These are phyloP conservation scores for Erucastrum elatum DNA, from an alignment of 345 rosid genomes.

Conservation along the genomic window DNA sequence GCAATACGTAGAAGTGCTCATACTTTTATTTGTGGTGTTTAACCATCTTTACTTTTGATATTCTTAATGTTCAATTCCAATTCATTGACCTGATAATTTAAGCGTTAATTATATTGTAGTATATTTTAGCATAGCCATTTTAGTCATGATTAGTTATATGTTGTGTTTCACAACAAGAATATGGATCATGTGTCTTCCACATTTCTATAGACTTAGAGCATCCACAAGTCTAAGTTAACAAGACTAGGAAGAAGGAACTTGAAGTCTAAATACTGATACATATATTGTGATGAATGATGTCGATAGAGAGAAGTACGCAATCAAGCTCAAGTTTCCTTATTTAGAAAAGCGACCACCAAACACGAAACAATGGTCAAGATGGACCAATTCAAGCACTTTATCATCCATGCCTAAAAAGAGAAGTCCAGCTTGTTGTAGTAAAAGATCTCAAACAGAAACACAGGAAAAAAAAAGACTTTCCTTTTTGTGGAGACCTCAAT, in stretches of 20 bases:
- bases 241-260: too few relatives aligned
- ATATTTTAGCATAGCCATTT: background rate
- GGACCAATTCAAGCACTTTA: background rate
- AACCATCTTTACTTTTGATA: too few relatives aligned
- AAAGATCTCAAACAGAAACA: background rate
- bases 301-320: background rate
- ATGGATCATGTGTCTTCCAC: background rate
- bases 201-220: background rate
- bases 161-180: too few relatives aligned
- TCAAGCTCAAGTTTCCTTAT: background rate
- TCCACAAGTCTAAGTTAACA: too few relatives aligned
- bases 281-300: background rate
- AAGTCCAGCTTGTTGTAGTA: background rate
- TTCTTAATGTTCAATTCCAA: background rate
- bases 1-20: too few relatives aligned
- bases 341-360: background rate
- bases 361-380: background rate
- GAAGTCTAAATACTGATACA: background rate
- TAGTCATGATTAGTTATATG: background rate
- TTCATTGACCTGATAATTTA: background rate
- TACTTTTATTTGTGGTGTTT: too few relatives aligned
- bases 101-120: background rate
- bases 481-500: background rate
- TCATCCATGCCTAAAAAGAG: constrained; percentile 5
- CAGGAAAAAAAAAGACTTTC: background rate